Conservation (phyloP, 2,329 filamentous ascomycete species). For the Trichoderma polysporum region DNA sequence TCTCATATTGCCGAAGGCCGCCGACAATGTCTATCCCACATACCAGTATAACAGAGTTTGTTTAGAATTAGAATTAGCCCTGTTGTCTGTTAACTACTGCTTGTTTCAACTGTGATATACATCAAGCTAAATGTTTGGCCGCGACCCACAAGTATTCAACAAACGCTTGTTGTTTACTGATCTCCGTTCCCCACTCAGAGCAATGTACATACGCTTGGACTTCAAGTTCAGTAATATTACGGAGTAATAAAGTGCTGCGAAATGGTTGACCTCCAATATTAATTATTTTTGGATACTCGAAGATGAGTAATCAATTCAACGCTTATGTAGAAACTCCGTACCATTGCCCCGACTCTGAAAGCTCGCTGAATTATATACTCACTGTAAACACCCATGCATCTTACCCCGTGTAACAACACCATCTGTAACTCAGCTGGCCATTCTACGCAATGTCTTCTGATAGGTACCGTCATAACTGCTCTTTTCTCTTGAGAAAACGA, state of each 20-base stretch:
- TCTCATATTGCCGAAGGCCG: no score
- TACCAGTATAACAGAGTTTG: no score
- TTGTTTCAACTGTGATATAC: not conserved
- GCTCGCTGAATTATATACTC: no score
- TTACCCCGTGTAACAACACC: not conserved
- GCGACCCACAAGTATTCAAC: not conserved
- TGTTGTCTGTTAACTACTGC: not conserved
- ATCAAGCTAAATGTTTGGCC: not conserved
- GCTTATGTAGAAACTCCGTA: not conserved
- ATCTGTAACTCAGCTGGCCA: not conserved
- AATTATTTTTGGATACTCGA: not conserved
- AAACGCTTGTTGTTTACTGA: slow-evolving; percentile 3
- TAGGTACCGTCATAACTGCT: not conserved
- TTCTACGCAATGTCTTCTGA: not conserved
- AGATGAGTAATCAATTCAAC: not conserved
- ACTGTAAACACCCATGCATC: no score
- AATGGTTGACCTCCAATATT: not conserved
- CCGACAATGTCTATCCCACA: no score
- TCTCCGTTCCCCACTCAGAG: not conserved
- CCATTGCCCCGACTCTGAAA: not conserved
- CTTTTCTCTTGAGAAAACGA: not conserved
- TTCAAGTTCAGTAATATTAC: not conserved
- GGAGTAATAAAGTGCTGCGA: no score
- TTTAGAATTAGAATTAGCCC: no score
- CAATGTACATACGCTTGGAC: not conserved